Conservation (phyloP, 2,329 filamentous ascomycete genomes). For the Sordariomycetes sp. region DNA sequence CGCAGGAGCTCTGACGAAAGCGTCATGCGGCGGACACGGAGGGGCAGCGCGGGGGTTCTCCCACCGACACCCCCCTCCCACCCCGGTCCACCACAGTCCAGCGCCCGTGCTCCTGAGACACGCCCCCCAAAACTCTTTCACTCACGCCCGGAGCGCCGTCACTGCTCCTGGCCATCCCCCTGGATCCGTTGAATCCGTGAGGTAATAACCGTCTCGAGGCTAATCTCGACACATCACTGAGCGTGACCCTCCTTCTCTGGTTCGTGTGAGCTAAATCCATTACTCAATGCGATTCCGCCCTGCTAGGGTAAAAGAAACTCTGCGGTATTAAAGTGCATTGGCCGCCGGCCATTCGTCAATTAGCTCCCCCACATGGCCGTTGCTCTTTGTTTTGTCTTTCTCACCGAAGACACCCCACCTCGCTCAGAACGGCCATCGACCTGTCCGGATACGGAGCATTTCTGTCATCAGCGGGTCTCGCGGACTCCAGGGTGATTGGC, state of each 20-base stretch:
- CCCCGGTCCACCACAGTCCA: background rate
- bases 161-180: background rate
- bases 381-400: background rate
- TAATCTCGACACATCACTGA: background rate
- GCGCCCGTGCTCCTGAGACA: background rate
- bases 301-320: background rate
- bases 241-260: background rate
- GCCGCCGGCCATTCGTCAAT: background rate
- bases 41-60: background rate
- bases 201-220: background rate
- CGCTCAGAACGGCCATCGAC: background rate
- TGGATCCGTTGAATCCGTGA: background rate
- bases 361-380: background rate
- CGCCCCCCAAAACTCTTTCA: background rate
- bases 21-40: background rate
- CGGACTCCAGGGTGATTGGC: background rate
- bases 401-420: background rate
- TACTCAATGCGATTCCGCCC: background rate
- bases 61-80: background rate
- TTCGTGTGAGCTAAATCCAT: background rate
- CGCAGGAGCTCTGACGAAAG: background rate
- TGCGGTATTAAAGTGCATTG: background rate
- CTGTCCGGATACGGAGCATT: background rate
- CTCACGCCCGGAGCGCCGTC: background rate
- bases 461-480: background rate